Conservation (phyloP, 257 asterid genomes). For the Leonotis leonurus region DNA sequence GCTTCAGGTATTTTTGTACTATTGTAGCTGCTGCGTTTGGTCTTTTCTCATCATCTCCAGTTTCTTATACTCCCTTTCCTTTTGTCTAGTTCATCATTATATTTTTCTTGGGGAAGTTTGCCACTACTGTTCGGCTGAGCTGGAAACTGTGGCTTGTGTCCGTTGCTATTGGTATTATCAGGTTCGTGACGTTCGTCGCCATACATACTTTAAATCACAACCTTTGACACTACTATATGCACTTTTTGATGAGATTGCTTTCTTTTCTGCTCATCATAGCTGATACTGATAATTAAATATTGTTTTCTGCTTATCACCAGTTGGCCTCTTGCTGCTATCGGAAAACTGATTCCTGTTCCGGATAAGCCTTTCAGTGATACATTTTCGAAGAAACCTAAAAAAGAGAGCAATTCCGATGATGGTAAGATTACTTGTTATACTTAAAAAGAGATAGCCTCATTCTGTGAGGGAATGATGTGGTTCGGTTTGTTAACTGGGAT, state of each 20-base stretch:
- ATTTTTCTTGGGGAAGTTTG: conserved; percentile 78
- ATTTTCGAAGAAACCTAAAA: conserved; percentile 5
- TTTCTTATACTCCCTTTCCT: not conserved
- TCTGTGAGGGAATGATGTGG: not conserved
- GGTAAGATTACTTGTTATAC: conserved; percentile 8
- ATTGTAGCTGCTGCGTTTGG: not conserved
- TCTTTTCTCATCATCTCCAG: not conserved
- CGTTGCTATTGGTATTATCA: conserved; percentile 54
- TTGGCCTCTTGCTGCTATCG: conserved; percentile 51
- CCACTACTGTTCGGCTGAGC: conserved; percentile 62
- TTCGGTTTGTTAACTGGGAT: not conserved
- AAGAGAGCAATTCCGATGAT: conserved; percentile 5
- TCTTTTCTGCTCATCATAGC: too few species aligned
- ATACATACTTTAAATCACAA: too few species aligned
- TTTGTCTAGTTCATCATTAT: conserved; percentile 58
- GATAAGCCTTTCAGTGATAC: conserved; percentile 27
- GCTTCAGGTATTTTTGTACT: conserved; percentile 62
- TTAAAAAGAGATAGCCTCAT: not conserved
- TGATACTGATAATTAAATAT: too few species aligned
- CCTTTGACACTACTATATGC: too few species aligned
- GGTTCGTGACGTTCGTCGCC: conserved; percentile 53
- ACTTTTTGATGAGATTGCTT: too few species aligned
- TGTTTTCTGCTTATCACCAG: conserved; percentile 12
- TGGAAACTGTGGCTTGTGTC: conserved; percentile 96
- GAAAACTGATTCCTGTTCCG: conserved; percentile 47